These are phyloP conservation scores for Venturia nashicola DNA, from an alignment of 2,329 filamentous ascomycete genomes.

Conservation along the genomic window DNA sequence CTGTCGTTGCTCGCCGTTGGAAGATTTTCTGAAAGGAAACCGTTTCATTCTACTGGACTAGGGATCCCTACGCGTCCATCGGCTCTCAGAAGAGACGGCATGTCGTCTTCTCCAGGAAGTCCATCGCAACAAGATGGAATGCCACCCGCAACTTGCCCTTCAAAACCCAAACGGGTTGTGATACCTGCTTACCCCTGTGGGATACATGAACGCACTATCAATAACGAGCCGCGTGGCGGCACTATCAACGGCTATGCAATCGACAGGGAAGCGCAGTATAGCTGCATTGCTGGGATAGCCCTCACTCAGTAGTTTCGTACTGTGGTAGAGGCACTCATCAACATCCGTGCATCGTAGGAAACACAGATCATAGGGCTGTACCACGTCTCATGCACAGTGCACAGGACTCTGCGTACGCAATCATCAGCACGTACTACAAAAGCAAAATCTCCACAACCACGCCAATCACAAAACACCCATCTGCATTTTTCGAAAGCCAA, in stretches of 20 bases:
- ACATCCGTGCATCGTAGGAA: no score
- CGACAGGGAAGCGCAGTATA: not conserved
- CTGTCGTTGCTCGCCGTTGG: not conserved
- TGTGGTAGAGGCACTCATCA: no score
- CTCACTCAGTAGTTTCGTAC: not conserved
- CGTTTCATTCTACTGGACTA: not conserved
- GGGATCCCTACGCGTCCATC: not conserved
- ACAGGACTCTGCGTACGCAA: not conserved
- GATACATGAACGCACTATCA: not conserved
- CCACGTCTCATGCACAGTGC: not conserved
- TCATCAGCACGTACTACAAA: not conserved
- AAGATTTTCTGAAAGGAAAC: not conserved
- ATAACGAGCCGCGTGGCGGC: not conserved
- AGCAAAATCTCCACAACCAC: not conserved
- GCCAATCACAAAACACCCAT: not conserved
- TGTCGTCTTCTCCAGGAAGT: not conserved
- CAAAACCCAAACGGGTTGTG: not conserved
- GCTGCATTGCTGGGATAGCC: not conserved
- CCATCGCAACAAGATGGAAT: not conserved
- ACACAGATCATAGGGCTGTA: not conserved
- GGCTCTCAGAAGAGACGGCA: not conserved
- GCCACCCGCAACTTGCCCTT: not conserved
- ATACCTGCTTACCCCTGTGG: not conserved
- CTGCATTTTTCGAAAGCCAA: not conserved
- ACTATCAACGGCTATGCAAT: not conserved